A percentile compares a stretch with the other conserved stretches of the same genome.
These are phyloP conservation scores for Dionaea muscipula DNA, from an alignment of 179 eudicot genomes.

Conservation along the genomic window DNA sequence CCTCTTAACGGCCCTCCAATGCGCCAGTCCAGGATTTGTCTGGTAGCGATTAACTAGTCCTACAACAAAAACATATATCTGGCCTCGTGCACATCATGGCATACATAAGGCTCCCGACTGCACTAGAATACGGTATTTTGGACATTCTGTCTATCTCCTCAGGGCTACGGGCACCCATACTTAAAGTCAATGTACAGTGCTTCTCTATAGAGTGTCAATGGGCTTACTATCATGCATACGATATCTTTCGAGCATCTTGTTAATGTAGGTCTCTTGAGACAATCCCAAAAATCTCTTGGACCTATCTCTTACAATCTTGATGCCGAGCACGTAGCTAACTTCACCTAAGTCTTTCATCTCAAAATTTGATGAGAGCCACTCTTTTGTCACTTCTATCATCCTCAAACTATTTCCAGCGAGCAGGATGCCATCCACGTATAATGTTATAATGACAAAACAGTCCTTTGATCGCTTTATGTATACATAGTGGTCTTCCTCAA, in stretches of 20 bases:
- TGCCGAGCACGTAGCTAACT: not conserved
- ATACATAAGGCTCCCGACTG: conserved; percentile 2
- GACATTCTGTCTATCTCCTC: too few species aligned
- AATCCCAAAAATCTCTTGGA: not conserved
- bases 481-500: not conserved
- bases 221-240: not conserved
- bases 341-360: too few species aligned
- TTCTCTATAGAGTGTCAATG: not conserved
- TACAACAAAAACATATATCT: not conserved
- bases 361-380: not conserved
- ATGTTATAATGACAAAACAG: not conserved
- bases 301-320: not conserved
- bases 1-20: not conserved
- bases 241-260: conserved; percentile 1
- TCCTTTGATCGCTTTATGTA: not conserved
- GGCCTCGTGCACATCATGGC: not conserved
- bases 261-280: too few species aligned
- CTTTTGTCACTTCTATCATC: not conserved
- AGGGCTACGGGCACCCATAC: too few species aligned
- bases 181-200: not conserved
- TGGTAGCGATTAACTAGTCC: not conserved
- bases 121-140: not conserved
- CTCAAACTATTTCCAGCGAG: not conserved
- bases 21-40: not conserved
- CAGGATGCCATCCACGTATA: not conserved